Evolutionary conservation across 225 moss, liverwort and hornwort genomes (phyloP), one percentile per base, ranked within the genome.

Genomic region (Bryoerythrophyllum caledonicum): DNA sequence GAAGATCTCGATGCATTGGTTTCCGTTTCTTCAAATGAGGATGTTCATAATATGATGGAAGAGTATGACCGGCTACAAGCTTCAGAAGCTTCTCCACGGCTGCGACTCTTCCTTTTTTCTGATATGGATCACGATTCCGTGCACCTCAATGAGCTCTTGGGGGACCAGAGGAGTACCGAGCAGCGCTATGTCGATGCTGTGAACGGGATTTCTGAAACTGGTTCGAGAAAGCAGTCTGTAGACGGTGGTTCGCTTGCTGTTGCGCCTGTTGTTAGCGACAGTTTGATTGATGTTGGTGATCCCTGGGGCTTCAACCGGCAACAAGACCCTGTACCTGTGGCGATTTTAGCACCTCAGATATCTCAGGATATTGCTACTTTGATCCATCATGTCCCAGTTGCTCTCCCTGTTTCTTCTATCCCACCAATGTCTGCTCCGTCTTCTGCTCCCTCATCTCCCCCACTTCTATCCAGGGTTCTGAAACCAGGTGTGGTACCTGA

Each of bases 1-100:
- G 94, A 99, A 80, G 97, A 99, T 85, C 93, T 99, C 74, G 97
- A 99, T 84, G 91, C 97, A n/a, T 86, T 99, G 53, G 88, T 99
- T 60, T 94, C 97, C 37, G 94, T 99, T 9, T 86, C 93, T 11
- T 93, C 94, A 4, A 82, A 99, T 72, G 97, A 99, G 76, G 97
- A 99, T 70, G 87, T 99, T 28, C 82, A 90, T 23, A 94, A 91
- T 57, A 99, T 99, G 97, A 91, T 99, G 93, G 97, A 99, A 55
- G 97, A 99, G 82, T 94, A 90, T 70, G 97, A 94, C 25, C 93
- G 87, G 73, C 82, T 94, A 76, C 87, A 89, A 56, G 70, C 84
- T 49, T 86, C 82, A 57, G 94, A 94, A 54, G 67, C 82, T 59
- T 91, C 92, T 75, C 81, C 94, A 67, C 83, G 94, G 75, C 89